Conservation (phyloP, 257 asterid genomes). For the Solanum piurae region DNA sequence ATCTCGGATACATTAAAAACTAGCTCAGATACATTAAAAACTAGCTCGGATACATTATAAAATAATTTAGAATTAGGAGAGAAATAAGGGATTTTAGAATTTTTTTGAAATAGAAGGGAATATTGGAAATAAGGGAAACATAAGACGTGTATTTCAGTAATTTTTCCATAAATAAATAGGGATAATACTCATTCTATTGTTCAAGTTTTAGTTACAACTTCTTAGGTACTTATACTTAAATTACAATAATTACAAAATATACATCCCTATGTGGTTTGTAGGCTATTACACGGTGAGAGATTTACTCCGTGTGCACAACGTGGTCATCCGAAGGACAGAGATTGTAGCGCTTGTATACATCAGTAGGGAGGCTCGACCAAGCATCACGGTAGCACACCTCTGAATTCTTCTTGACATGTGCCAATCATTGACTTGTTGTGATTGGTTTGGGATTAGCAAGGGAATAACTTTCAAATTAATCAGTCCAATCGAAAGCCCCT, state of each 20-base stretch:
- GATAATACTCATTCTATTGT: background rate
- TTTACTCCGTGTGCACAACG: fast-evolving
- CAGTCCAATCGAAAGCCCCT: background rate
- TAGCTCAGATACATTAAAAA: too few relatives aligned
- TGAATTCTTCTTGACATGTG: background rate
- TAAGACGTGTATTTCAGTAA: too few relatives aligned
- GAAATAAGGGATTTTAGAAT: too few relatives aligned
- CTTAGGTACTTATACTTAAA: background rate
- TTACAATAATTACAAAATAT: background rate
- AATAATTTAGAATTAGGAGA: too few relatives aligned
- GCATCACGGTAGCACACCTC: background rate
- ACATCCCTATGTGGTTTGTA: background rate
- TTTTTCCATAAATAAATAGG: background rate
- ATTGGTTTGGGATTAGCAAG: background rate
- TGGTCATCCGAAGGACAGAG: background rate
- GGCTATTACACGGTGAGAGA: background rate
- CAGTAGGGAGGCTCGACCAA: background rate
- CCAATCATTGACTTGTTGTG: background rate
- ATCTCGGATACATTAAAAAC: too few relatives aligned
- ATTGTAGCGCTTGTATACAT: too few relatives aligned
- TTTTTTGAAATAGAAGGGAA: too few relatives aligned
- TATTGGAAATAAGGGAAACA: too few relatives aligned
- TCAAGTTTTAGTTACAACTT: background rate
- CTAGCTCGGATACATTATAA: too few relatives aligned
- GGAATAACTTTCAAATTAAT: background rate